Base-by-base conservation (phyloP, 108 stramenopile genomes). In the Skeletonema menzelii region DNA sequence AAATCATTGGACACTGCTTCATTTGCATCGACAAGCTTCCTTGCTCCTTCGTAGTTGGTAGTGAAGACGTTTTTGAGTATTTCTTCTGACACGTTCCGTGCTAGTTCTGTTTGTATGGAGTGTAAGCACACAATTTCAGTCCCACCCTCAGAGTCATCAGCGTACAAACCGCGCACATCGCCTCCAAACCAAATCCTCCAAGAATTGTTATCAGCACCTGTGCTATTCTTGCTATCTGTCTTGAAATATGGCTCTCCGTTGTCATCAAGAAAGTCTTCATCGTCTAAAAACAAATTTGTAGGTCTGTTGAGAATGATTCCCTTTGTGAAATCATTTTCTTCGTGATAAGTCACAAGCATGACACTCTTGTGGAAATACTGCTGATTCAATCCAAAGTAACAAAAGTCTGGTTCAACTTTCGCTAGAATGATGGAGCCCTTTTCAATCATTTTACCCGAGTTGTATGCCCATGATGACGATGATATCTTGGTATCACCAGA, bases 291-390 rank as follows among this genome's bases (percentile, higher is more conserved):
- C 10, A 82, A 34, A 46, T 86, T 71, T 44, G 56, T 67, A 0
- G 86, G 82, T 56, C 85, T 34, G 68, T 89, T 89, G 24, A 89
- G 35, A 26, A 86, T 79, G 34, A 86, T 75, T 14, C 85, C 88
- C 65, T 82, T 82, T 11, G 88, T 88, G 27, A 88, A 86, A 28
- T 49, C 22, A 15, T 86, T 56, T n/a, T 78, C 77, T 4, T 75
- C 66, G 67, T 88, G 84, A 37, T 84, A 59, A n/a, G 82, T 24
- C 12, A 89, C 67, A 32, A 88, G 58, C 19, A 89, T 75, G n/a
- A 89, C 85, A 38, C 73, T 73, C 72, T 89, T 89, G 56, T 79
- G 81, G 62, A 89, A 86, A 68, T 86, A 83, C 31, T 80, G 83
- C 40, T 83, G 86, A 59, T 57, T 47, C 13, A 86, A 63, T 22